These are phyloP conservation scores for Penicillium sp. DNA, from an alignment of 2,329 filamentous ascomycete species.

Conservation along the genomic window DNA sequence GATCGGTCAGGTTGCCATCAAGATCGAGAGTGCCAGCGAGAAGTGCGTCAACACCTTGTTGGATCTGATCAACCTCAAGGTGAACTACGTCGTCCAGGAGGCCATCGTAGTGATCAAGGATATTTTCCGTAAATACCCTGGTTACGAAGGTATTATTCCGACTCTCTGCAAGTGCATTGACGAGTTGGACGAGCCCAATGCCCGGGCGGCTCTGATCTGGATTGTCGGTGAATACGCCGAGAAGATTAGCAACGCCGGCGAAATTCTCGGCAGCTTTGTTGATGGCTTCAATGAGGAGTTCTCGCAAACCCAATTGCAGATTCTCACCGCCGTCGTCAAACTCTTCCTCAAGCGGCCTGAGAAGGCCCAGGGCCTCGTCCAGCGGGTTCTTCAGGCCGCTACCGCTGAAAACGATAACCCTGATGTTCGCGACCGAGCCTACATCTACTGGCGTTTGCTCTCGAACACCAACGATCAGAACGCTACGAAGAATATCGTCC, in stretches of 20 bases:
- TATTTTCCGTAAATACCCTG: slow-evolving; percentile 95
- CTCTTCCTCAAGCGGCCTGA: slow-evolving; percentile 96
- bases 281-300: slow-evolving; percentile 96
- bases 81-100: slow-evolving; percentile 99
- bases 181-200: slow-evolving; percentile 91
- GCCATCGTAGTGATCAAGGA: slow-evolving; percentile 99
- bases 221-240: slow-evolving; percentile 99
- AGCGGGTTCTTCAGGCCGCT: slow-evolving; percentile 89
- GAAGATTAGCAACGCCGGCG: slow-evolving; percentile 98
- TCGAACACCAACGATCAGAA: slow-evolving; percentile 79
- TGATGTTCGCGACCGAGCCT: slow-evolving; percentile 93
- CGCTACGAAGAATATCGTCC: slow-evolving; percentile 87
- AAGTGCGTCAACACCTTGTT: slow-evolving; percentile 93
- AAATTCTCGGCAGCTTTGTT: slow-evolving; percentile 88
- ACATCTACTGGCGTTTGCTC: slow-evolving; percentile 96
- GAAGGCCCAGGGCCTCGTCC: slow-evolving; percentile 84
- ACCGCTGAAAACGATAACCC: slow-evolving; percentile 97
- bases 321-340: slow-evolving; percentile 95
- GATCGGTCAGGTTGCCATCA: slow-evolving; percentile 97
- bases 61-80: slow-evolving; percentile 94
- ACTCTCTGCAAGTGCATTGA: slow-evolving; percentile 96
- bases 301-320: slow-evolving; percentile 97
- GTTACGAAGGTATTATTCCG: slow-evolving; percentile 96
- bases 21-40: slow-evolving; percentile 92
- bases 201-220: slow-evolving; percentile 91